Conservation (phyloP, 2,329 filamentous ascomycete species). For the Rosellinia necatrix region DNA sequence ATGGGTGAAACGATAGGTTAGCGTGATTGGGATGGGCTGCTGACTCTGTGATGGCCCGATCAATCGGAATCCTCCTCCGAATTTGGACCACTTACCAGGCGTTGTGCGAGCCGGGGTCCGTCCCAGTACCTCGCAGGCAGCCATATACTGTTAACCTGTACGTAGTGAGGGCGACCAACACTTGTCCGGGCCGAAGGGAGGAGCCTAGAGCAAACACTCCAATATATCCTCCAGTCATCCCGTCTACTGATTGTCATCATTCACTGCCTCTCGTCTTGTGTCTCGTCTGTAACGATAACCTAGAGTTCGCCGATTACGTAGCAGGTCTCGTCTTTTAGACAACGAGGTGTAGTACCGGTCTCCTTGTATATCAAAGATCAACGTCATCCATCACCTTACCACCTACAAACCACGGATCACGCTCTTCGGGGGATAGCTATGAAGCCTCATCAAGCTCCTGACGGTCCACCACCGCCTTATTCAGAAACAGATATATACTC, state of each 20-base stretch:
- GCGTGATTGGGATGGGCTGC: slow-evolving; percentile 10
- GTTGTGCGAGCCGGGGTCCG: slow-evolving; percentile 3
- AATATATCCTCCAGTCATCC: not conserved
- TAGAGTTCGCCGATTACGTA: no score
- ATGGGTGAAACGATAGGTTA: not conserved
- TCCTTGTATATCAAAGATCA: not conserved
- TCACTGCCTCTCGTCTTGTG: not conserved
- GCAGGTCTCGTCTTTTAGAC: not conserved
- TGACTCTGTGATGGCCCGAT: slow-evolving; percentile 17
- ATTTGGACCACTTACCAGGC: slow-evolving; percentile 8
- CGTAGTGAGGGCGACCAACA: no score
- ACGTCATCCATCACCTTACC: no score
- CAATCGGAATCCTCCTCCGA: slow-evolving; percentile 14
- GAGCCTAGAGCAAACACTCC: not conserved
- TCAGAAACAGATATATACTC: slow-evolving; percentile 62
- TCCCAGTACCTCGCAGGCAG: slow-evolving; percentile 10
- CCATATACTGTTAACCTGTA: not conserved
- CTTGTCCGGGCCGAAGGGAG: not conserved
- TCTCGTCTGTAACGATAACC: not conserved
- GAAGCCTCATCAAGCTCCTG: slow-evolving; percentile 45
- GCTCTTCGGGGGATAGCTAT: no score
- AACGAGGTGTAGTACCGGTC: not conserved
- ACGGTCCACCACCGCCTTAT: slow-evolving; percentile 60
- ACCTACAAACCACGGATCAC: no score
- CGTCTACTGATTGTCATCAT: not conserved